Evolutionary conservation across 2,329 filamentous ascomycete genomes (phyloP).

Genomic region (Penicillium sp.): DNA sequence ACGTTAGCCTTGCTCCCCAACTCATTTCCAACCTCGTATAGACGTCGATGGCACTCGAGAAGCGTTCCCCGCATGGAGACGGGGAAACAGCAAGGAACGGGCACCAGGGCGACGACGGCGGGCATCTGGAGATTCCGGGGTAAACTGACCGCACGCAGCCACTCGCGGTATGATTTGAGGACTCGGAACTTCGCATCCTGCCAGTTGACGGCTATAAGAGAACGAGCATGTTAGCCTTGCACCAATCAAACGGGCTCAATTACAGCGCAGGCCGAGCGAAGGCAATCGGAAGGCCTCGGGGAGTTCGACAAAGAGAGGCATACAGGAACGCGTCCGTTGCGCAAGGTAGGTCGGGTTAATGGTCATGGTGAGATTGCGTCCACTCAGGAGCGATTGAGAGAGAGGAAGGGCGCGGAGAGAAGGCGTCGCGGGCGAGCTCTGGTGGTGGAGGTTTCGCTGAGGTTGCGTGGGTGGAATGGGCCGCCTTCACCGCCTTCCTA

Average conservation of each 20-base stretch:
- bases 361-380: constrained; percentile 57
- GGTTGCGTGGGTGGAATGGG: constrained; percentile 22
- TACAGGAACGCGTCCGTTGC: constrained; percentile 72
- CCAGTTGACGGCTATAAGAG: constrained; percentile 73
- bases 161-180: constrained; percentile 84
- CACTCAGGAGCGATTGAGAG: constrained; percentile 18
- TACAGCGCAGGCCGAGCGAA: constrained; percentile 7
- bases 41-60: not conserved
- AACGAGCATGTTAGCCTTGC: constrained; percentile 23
- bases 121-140: constrained; percentile 12
- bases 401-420: constrained; percentile 11
- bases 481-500: constrained; percentile 35
- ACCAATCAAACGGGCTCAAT: constrained; percentile 7
- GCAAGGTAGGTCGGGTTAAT: constrained; percentile 93
- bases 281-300: constrained; percentile 20
- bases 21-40: not conserved
- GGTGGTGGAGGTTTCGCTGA: constrained; percentile 24
- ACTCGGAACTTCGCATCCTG: constrained; percentile 82
- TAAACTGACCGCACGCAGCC: constrained; percentile 84
- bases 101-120: constrained; percentile 1
- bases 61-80: not conserved
- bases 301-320: constrained; percentile 31
- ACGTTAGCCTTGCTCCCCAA: constrained; percentile 7
- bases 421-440: constrained; percentile 26
- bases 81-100: constrained; percentile 2